These are phyloP conservation scores for Colletotrichum incanum DNA, from an alignment of 2,329 filamentous ascomycete species.

Conservation along the genomic window DNA sequence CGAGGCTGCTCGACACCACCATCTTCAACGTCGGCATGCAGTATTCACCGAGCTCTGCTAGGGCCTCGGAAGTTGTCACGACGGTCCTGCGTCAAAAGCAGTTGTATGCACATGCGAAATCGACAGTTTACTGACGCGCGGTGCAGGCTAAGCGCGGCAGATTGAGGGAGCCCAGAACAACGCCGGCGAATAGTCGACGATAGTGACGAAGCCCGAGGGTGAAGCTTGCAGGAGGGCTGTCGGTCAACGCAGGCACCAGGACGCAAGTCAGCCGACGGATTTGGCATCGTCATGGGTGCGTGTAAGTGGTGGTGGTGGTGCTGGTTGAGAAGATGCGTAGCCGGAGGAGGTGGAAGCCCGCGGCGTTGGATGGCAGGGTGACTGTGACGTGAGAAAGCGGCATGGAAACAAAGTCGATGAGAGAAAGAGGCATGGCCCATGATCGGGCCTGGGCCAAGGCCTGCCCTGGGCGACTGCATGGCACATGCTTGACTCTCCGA, in stretches of 20 bases:
- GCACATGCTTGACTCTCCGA: constrained; percentile 21
- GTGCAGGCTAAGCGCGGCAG: constrained; percentile 1
- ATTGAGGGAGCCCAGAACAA: constrained; percentile 31
- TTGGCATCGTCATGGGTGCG: constrained; percentile 17
- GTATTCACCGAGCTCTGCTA: constrained; percentile 7
- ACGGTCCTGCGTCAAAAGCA: background rate
- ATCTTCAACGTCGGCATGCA: background rate
- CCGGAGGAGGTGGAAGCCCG: background rate
- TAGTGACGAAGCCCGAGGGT: background rate
- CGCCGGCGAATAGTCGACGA: constrained; percentile 15
- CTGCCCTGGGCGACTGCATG: background rate
- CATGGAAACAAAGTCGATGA: background rate
- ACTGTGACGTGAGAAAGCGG: background rate
- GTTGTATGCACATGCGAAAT: constrained; percentile 12
- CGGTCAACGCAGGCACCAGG: constrained; percentile 10
- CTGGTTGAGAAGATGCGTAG: background rate
- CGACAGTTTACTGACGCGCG: constrained; percentile 8
- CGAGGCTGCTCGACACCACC: constrained; percentile 7
- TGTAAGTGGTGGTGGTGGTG: constrained; percentile 5
- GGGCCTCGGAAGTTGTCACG: background rate
- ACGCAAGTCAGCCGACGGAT: constrained; percentile 36
- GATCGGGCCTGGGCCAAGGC: background rate
- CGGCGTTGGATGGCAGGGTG: background rate
- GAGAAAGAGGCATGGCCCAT: constrained; percentile 5
- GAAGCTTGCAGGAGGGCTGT: constrained; percentile 20